Conservation (phyloP, 2,329 filamentous ascomycete genomes). For the Madurella mycetomatis region DNA sequence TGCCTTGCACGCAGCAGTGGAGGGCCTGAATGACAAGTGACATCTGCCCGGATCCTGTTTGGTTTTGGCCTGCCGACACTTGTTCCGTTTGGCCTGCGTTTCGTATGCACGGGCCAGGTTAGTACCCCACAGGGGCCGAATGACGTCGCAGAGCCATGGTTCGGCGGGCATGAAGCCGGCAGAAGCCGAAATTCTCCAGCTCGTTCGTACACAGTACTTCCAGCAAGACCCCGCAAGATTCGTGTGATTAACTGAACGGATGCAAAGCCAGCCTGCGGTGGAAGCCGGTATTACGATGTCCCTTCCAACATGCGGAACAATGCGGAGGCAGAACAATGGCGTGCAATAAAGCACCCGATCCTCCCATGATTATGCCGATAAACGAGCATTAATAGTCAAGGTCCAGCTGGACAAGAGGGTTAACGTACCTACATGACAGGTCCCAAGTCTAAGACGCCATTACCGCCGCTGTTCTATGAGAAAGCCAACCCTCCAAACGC, state of each 20-base stretch:
- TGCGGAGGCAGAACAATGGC: too few species aligned
- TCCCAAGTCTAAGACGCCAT: neutral
- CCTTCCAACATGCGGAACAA: too few species aligned
- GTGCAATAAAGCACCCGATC: neutral
- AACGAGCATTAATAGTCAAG: neutral
- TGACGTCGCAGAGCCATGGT: slow-evolving; percentile 7
- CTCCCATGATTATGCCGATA: neutral
- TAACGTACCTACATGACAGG: neutral
- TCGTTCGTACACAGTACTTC: too few species aligned
- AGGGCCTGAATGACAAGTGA: slow-evolving; percentile 6
- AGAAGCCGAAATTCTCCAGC: too few species aligned
- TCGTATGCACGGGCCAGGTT: slow-evolving; percentile 19
- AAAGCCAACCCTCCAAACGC: neutral
- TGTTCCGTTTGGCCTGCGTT: slow-evolving; percentile 12
- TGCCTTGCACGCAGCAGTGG: neutral
- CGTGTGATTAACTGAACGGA: too few species aligned
- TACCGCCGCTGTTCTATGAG: neutral
- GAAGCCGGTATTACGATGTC: too few species aligned
- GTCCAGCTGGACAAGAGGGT: neutral
- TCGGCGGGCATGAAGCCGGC: too few species aligned
- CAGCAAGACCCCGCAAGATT: too few species aligned
- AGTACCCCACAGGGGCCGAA: slow-evolving; percentile 1
- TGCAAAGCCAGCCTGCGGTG: too few species aligned
- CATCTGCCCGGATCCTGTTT: neutral
- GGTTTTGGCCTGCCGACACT: slow-evolving; percentile 11